Base-by-base conservation (phyloP, 2,329 filamentous ascomycete species). In the Anthostomella pinea region DNA sequence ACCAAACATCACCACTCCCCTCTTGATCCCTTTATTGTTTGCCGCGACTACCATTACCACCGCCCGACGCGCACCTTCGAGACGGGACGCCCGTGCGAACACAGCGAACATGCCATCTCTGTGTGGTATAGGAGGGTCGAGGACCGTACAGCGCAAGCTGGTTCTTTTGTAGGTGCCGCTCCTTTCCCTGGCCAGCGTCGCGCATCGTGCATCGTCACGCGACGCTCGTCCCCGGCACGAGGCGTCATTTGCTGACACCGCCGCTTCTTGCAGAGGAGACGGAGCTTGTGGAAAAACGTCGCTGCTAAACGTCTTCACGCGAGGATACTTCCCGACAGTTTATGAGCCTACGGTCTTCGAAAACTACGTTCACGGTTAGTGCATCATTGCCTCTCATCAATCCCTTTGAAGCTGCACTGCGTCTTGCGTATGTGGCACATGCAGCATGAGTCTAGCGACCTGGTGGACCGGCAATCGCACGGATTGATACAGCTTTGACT, bases 301-400 rank as follows among this genome's bases (percentile, higher is more conserved):
- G 49, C 69, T 97, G 58, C 70, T 98, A 56, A 98, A 98, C 64
- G 93, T 98, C 64, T 98, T 98, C 69, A 98, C 93, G 52, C 82
- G 91, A 85, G 91, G 91, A 85, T 94, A 96, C 67, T 98, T 98
- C 65, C 91, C 91, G 33, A 96, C 91, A 39, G 91, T 97, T 58
- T 97, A 97, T 70, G 90, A 97, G 67, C 93, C 93, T 36, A 98
- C 91, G 22, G 91, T 96, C 49, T 96, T 96, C 67, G 91, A 98
- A 65, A 98, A 98, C 68, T 98, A 97, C 66, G 91, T 98, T 47
- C 91, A 98, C 64, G 89, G 87, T 94, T 76, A 60, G 75, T 59
- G 19, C 26, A 16, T 25, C n/a, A n/a, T 13, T 25, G 6, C 25
- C 14, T 34, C 13, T 11, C n/a, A 21, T 16, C 3, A 5, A 16